Evolutionary conservation across 2,329 filamentous ascomycete genomes (phyloP).

Genomic region (Colletotrichum horii): DNA sequence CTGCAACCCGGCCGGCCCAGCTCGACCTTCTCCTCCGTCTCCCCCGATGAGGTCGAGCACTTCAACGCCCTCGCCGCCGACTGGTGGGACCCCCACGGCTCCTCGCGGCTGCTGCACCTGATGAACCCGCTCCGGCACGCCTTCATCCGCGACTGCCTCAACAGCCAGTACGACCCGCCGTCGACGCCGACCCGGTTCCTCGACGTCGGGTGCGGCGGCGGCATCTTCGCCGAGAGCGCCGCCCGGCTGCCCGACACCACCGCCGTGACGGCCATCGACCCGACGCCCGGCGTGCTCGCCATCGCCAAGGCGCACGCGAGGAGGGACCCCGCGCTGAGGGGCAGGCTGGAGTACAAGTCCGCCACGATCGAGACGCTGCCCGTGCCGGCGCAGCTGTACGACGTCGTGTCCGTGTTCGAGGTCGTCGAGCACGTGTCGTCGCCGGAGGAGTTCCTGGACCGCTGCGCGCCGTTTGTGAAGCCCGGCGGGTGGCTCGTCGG

Average conservation of each 20-base stretch:
- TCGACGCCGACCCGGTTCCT: conserved; percentile 64
- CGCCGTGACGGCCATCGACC: conserved; percentile 78
- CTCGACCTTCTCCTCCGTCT: conserved; percentile 71
- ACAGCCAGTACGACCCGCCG: conserved; percentile 50
- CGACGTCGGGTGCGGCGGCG: conserved; percentile 93
- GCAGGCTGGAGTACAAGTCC: conserved; percentile 75
- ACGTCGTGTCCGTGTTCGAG: conserved; percentile 89
- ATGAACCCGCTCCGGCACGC: conserved; percentile 98
- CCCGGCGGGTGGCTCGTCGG: conserved; percentile 94
- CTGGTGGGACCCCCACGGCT: conserved; percentile 97
- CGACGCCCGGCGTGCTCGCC: conserved; percentile 73
- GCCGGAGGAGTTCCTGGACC: conserved; percentile 75
- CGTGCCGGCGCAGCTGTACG: conserved; percentile 58
- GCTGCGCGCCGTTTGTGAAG: conserved; percentile 76
- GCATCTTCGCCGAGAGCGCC: conserved; percentile 92
- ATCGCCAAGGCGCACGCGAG: conserved; percentile 79
- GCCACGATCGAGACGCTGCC: conserved; percentile 75
- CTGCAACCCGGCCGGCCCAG: neutral
- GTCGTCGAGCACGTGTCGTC: conserved; percentile 91
- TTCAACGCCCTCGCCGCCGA: conserved; percentile 91
- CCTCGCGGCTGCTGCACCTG: conserved; percentile 89
- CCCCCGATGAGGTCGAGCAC: conserved; percentile 87
- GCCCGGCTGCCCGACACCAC: conserved; percentile 69
- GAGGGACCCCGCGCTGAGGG: conserved; percentile 70
- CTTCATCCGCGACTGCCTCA: conserved; percentile 80